These are phyloP conservation scores for Talaromyces borbonicus DNA, from an alignment of 495 filamentous ascomycete species.

Conservation along the genomic window DNA sequence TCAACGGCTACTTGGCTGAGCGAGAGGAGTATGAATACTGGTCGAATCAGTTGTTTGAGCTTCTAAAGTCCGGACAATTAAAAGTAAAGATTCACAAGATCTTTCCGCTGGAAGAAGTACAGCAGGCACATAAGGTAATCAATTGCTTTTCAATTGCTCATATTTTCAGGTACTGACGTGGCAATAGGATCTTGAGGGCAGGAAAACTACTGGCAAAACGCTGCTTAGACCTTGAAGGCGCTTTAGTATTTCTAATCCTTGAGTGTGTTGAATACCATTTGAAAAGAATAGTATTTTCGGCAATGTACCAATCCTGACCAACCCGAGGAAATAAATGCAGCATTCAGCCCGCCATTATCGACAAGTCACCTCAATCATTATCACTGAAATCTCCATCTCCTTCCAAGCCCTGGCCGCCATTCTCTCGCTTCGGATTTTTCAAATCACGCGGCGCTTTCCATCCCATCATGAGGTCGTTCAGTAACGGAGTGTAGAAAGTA, in stretches of 20 bases:
- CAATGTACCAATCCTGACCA: no score
- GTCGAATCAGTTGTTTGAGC: constrained; percentile 59
- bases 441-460: constrained; percentile 48
- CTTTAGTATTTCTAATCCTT: background rate
- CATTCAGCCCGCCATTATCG: no score
- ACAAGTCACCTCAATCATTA: no score
- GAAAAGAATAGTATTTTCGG: no score
- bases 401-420: background rate
- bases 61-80: constrained; percentile 58
- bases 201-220: constrained; percentile 75
- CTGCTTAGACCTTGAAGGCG: constrained; percentile 26
- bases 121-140: constrained; percentile 55
- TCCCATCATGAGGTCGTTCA: constrained; percentile 60
- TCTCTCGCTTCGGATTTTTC: constrained; percentile 9
- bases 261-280: background rate
- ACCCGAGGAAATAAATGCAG: no score
- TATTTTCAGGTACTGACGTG: background rate
- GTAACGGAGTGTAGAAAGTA: constrained; percentile 50
- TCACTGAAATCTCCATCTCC: background rate
- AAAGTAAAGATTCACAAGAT: constrained; percentile 68
- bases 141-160: background rate
- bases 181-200: constrained; percentile 61
- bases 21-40: constrained; percentile 69
- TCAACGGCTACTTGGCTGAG: constrained; percentile 67
- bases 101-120: constrained; percentile 73